Percentiles rank a stretch among this genome's conserved stretches.
Evolutionary conservation across 768 basidiomycete species (phyloP).

Genomic region (Leucogyrophana mollusca): DNA sequence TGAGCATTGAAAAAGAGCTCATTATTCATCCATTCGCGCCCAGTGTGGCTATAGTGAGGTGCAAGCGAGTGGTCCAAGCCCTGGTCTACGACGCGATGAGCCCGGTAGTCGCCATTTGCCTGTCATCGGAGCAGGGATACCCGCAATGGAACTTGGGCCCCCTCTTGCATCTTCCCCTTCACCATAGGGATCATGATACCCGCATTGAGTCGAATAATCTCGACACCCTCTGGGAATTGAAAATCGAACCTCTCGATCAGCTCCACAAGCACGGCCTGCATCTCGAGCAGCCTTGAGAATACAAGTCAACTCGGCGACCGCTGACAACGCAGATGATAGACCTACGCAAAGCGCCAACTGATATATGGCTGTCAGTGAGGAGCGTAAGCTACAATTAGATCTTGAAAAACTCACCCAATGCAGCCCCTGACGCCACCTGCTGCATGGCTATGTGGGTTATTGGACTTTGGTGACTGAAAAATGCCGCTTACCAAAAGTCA

Average conservation of each 20-base stretch:
- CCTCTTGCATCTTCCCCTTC: slow-evolving; percentile 21
- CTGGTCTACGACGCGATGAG: no score
- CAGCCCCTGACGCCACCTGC: slow-evolving; percentile 10
- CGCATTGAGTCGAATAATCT: slow-evolving; percentile 28
- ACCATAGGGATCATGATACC: slow-evolving; percentile 34
- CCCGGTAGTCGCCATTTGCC: no score
- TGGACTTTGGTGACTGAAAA: no score
- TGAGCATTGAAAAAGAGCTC: no score
- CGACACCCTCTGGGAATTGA: slow-evolving; percentile 27
- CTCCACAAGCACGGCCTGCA: slow-evolving; percentile 32
- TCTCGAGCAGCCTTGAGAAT: slow-evolving; percentile 27
- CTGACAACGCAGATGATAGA: neutral
- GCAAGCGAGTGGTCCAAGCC: no score
- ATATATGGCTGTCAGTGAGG: neutral
- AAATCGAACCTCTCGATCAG: slow-evolving; percentile 36
- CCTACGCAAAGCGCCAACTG: slow-evolving; percentile 14
- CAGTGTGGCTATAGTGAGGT: no score
- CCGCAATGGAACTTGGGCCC: slow-evolving; percentile 32
- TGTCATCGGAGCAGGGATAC: slow-evolving; percentile 16
- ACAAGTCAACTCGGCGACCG: neutral
- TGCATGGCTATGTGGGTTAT: no score
- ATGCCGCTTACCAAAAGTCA: slow-evolving; percentile 13
- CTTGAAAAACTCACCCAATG: slow-evolving; percentile 9
- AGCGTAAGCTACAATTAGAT: no score
- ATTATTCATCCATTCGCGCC: no score